Percentiles rank a stretch among this genome's conserved stretches.
phyloP scores from a whole-genome alignment of 2,329 filamentous ascomycete species.

The Penicillium sp. region DNA sequence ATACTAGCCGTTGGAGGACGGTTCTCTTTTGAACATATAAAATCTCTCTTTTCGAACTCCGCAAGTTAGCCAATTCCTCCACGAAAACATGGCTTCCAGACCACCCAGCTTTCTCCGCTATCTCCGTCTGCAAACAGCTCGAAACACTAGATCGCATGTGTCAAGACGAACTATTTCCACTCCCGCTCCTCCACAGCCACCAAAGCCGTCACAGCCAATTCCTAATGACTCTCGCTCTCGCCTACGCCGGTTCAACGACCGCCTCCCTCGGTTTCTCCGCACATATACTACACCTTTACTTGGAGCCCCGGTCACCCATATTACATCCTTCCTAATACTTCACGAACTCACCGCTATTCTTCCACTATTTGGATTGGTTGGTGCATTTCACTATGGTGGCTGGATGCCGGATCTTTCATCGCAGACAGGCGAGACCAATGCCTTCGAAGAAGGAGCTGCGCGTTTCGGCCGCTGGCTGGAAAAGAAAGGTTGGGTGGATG shows the following conservation, averaged over 20 bases:
- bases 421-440: constrained; percentile 21
- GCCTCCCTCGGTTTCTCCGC: constrained; percentile 65
- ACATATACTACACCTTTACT: constrained; percentile 68
- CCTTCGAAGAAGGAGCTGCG: constrained; percentile 61
- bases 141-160: neutral
- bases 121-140: constrained; percentile 16
- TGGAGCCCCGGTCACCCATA: constrained; percentile 74
- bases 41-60: no score
- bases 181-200: constrained; percentile 14
- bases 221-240: constrained; percentile 31
- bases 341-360: constrained; percentile 89
- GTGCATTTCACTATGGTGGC: constrained; percentile 73
- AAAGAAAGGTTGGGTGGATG: constrained; percentile 74
- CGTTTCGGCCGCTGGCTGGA: constrained; percentile 75
- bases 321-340: constrained; percentile 80
- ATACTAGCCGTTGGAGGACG: neutral
- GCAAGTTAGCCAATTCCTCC: neutral
- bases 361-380: constrained; percentile 72
- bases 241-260: constrained; percentile 40
- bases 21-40: neutral
- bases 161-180: constrained; percentile 25
- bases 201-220: constrained; percentile 13
- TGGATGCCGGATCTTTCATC: constrained; percentile 62
- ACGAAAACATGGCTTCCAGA: constrained; percentile 9
- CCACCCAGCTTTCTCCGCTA: constrained; percentile 11